phyloP scores from a whole-genome alignment of 75 land plant genomes.

The Selaginella moellendorffii region DNA sequence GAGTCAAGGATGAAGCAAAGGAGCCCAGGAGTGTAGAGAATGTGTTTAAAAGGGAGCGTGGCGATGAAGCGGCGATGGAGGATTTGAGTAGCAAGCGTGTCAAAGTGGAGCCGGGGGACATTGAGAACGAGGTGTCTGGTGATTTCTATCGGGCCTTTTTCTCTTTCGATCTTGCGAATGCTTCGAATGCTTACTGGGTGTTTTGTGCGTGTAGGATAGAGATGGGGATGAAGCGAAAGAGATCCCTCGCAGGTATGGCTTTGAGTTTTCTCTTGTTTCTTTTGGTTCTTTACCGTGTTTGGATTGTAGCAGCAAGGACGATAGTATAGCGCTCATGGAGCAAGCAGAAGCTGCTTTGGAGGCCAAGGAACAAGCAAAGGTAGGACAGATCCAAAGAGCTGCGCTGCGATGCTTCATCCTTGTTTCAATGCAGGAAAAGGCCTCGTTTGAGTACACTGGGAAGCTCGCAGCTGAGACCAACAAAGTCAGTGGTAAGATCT shows the following conservation, averaged over 20 bases:
- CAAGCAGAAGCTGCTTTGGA: conserved; percentile 63
- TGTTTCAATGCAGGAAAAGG: conserved; percentile 49
- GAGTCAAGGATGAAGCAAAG: background rate
- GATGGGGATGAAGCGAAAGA: too few relatives aligned
- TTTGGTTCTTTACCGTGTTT: too few relatives aligned
- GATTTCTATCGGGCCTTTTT: too few relatives aligned
- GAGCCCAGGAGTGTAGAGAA: background rate
- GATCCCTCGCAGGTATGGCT: too few relatives aligned
- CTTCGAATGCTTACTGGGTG: too few relatives aligned
- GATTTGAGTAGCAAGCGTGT: too few relatives aligned
- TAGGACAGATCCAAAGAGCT: background rate
- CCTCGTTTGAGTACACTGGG: conserved; percentile 94
- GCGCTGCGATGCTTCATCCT: background rate
- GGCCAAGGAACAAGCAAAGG: conserved; percentile 54
- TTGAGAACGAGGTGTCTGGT: too few relatives aligned
- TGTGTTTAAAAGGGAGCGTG: background rate
- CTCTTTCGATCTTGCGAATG: too few relatives aligned
- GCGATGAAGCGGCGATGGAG: too few relatives aligned
- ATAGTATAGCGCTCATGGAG: conserved; percentile 28
- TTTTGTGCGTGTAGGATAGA: too few relatives aligned
- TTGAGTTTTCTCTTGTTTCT: too few relatives aligned
- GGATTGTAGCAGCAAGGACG: background rate
- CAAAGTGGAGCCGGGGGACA: too few relatives aligned
- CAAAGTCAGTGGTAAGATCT: conserved; percentile 56
- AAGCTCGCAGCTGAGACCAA: conserved; percentile 98